Conservation (phyloP, 768 basidiomycete species). For the Crassisporium funariophilum region DNA sequence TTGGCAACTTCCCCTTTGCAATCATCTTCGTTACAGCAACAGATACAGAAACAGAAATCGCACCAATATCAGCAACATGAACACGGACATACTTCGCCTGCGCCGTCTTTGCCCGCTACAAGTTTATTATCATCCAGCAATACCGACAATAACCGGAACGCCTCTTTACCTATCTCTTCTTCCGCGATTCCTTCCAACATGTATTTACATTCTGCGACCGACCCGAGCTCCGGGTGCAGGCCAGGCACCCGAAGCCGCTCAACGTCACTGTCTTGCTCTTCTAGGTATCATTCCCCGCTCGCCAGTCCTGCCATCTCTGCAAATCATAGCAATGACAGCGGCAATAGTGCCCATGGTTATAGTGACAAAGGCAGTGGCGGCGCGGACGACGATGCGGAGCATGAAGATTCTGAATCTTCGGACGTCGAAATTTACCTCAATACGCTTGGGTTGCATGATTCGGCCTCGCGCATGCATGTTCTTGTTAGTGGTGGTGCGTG, state of each 20-base stretch:
- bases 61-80: constrained; percentile 1
- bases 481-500: constrained; percentile 12
- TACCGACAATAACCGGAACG: neutral
- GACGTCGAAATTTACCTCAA: constrained; percentile 40
- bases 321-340: neutral
- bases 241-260: neutral
- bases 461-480: constrained; percentile 27
- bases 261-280: constrained; percentile 9
- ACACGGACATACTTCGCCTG: constrained; percentile 17
- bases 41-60: constrained; percentile 13
- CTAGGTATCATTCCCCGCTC: constrained; percentile 13
- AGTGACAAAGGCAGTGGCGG: constrained; percentile 4
- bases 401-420: constrained; percentile 24
- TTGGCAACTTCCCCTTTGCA: constrained; percentile 3
- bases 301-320: constrained; percentile 5
- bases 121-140: constrained; percentile 2
- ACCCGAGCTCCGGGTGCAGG: no score
- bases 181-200: neutral
- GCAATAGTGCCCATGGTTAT: neutral
- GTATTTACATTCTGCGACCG: no score
- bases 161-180: neutral
- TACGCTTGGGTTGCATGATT: constrained; percentile 33
- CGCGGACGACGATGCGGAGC: constrained; percentile 10
- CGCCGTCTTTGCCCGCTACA: constrained; percentile 4
- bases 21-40: constrained; percentile 9